These are phyloP conservation scores for Pelargonium fulgidum DNA, from an alignment of 441 rosid species.

Conservation along the genomic window DNA sequence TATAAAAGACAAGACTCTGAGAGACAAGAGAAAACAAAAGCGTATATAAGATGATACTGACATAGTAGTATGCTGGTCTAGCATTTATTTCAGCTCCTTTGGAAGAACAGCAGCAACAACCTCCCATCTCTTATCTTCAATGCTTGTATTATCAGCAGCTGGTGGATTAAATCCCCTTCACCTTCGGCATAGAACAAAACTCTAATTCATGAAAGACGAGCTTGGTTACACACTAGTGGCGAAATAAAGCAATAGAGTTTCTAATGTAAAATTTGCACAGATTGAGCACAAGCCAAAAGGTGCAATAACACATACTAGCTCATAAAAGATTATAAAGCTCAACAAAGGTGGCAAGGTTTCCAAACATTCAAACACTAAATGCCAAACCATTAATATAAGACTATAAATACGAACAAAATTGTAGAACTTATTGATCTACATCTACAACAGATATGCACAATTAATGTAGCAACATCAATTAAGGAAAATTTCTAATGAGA, in stretches of 20 bases:
- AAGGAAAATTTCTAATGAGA: background rate
- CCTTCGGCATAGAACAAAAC: background rate
- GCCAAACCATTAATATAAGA: background rate
- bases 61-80: constrained; percentile 49
- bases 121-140: constrained; percentile 57
- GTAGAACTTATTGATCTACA: background rate
- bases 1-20: background rate
- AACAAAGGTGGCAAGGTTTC: background rate
- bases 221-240: background rate
- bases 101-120: constrained; percentile 81
- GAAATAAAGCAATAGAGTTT: no score
- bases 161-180: constrained; percentile 21
- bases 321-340: background rate
- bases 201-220: background rate
- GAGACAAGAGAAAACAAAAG: background rate
- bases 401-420: background rate
- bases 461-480: background rate
- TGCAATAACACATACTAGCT: background rate
- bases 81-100: constrained; percentile 41
- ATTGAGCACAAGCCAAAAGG: background rate
- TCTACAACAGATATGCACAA: background rate
- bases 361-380: background rate
- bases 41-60: constrained; percentile 31
- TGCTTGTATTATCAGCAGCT: constrained; percentile 15
- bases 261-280: background rate